Percentiles rank a stretch among this genome's conserved stretches.
phyloP scores from a whole-genome alignment of 225 moss, liverwort and hornwort species.

The Sphagnum tenellum region DNA sequence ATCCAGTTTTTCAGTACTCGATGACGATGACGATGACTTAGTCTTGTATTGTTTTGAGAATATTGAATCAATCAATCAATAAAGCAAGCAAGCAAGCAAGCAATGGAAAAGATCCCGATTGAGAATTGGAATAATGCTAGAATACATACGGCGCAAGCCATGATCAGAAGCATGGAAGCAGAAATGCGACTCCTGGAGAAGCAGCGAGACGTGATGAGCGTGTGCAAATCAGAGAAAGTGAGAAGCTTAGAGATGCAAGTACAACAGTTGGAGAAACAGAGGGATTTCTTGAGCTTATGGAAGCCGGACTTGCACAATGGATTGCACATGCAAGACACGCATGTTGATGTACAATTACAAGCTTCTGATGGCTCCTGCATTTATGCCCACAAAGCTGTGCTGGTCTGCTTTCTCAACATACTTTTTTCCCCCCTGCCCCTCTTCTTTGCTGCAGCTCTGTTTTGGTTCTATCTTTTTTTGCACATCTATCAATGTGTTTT shows the following conservation, averaged over 20 bases:
- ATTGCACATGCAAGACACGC: slow-evolving; percentile 12
- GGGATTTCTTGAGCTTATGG: slow-evolving; percentile 21
- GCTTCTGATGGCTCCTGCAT: slow-evolving; percentile 16
- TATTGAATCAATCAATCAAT: no score
- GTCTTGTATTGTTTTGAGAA: no score
- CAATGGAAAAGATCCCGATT: slow-evolving; percentile 28
- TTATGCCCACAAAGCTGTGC: slow-evolving; percentile 23
- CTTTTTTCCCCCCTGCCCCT: neutral
- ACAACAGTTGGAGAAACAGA: slow-evolving; percentile 19
- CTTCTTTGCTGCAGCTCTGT: no score
- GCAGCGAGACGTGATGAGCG: slow-evolving; percentile 15
- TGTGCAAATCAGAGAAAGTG: slow-evolving; percentile 19
- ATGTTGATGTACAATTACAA: slow-evolving; percentile 24
- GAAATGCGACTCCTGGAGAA: slow-evolving; percentile 24
- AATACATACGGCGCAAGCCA: slow-evolving; percentile 19
- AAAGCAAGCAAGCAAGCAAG: no score
- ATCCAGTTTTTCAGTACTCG: no score
- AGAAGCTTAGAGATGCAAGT: slow-evolving; percentile 14
- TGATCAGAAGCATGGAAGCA: slow-evolving; percentile 23
- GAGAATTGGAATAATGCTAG: slow-evolving; percentile 23
- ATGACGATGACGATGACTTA: no score
- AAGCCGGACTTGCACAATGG: slow-evolving; percentile 17
- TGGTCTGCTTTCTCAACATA: slow-evolving; percentile 11
- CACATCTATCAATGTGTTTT: no score
- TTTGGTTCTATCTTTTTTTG: no score